Conservation (phyloP, 1,139 yeast species). For the Meyerozyma carpophila region DNA sequence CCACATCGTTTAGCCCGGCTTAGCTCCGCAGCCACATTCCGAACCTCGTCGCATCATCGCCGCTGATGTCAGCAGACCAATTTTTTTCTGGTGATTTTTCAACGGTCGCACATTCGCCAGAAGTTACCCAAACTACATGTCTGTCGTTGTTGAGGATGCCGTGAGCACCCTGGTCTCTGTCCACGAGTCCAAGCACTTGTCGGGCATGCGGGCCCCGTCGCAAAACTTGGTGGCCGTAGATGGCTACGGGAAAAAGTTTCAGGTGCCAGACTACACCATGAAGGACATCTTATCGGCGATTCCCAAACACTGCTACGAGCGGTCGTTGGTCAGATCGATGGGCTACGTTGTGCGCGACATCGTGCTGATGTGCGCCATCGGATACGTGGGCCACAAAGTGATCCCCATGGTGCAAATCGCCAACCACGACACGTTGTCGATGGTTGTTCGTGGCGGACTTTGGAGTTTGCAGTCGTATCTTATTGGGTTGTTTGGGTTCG, state of each 20-base stretch:
- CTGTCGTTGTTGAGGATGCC: slow-evolving; percentile 1
- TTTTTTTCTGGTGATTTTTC: slow-evolving; percentile 1
- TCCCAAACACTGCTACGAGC: slow-evolving; percentile 58
- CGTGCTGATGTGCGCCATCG: slow-evolving; percentile 34
- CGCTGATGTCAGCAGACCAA: background rate
- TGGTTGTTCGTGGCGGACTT: slow-evolving; percentile 41
- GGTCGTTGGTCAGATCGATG: slow-evolving; percentile 45
- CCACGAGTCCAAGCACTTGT: slow-evolving; percentile 10
- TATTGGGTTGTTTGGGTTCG: slow-evolving; percentile 46
- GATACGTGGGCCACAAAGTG: slow-evolving; percentile 39
- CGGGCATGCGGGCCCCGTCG: slow-evolving; percentile 12
- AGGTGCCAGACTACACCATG: slow-evolving; percentile 58
- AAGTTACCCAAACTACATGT: background rate
- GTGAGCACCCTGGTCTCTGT: slow-evolving; percentile 2
- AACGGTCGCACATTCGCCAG: slow-evolving; percentile 1
- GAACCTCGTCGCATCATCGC: background rate
- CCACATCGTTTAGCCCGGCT: too few species aligned
- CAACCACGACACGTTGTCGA: slow-evolving; percentile 20
- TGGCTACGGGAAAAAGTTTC: slow-evolving; percentile 51
- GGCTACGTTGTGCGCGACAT: slow-evolving; percentile 58
- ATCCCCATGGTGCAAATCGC: slow-evolving; percentile 40
- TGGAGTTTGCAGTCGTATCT: slow-evolving; percentile 50
- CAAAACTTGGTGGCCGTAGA: slow-evolving; percentile 39
- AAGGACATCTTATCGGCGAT: slow-evolving; percentile 57
- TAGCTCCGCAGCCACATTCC: too few species aligned